Evolutionary conservation across 176 grass and related monocot species (phyloP), one percentile per base, ranked within the genome.

Genomic region (Lolium multiflorum): DNA sequence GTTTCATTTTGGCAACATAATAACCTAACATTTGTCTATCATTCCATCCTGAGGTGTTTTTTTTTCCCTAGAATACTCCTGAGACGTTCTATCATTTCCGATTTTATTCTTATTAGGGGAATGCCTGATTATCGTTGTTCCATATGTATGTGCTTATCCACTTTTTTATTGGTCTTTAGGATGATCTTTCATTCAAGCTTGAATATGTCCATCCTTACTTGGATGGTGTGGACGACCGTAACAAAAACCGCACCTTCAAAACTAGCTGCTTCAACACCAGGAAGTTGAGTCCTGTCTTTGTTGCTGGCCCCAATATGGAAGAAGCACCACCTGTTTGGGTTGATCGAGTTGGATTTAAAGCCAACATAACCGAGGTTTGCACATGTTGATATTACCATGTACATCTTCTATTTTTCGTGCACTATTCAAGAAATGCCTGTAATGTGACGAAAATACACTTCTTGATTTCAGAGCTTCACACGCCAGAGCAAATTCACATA

Each of bases 251-350:
- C 60, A 99, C 97, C 25, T 96, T 99, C 85, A 90, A 91, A 88
- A 41, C 92, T 26, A 99, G 90, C 71, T 96, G 94, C 89, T 99
- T 99, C 87, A 96, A 94, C 80, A 94, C 86, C 25, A 89, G 93
- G 70, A 99, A 99, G 74, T 77, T 99, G 76, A 99, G 97, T 52
- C 97, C 97, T 82, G 94, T 94, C 37, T 99, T 99, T 26, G 95
- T 93, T 74, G 92, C 92, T 85, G 94, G 97, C 38, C 94, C 97
- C 17, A 95, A 82, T 76, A 87, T 87, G 61, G 97, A 96, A 62
- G 94, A 94, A 86, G 94, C 91, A 76, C 92, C 97, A 71, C 97
- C 97, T 62, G 88, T 99, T 26, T 96, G 94, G 94, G 87, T 99
- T 80, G 94, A 96, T 39, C 92, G 97, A 72, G 87, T 93, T 85